Evolutionary conservation across 768 basidiomycete species (phyloP).

Genomic region (Leccinum arenicola): DNA sequence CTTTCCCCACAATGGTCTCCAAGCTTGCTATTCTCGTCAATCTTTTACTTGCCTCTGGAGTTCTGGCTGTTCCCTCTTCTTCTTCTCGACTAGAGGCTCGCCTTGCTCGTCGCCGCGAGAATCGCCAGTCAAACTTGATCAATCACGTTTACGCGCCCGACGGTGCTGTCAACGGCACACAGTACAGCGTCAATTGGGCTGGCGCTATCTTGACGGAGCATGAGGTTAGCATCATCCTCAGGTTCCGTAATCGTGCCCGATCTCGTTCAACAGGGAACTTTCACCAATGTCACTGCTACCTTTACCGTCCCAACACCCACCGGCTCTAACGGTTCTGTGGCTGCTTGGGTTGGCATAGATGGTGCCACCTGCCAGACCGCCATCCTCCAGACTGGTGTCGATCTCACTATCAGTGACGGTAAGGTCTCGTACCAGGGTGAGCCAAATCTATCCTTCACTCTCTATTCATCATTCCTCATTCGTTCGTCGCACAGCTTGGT

Average conservation of each 20-base stretch:
- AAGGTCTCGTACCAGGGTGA: too few species aligned
- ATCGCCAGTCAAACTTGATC: neutral
- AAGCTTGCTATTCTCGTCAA: neutral
- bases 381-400: too few species aligned
- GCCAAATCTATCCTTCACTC: too few species aligned
- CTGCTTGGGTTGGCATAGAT: neutral
- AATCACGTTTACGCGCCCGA: neutral
- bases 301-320: neutral
- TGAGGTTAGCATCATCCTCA: too few species aligned
- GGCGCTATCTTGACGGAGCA: neutral
- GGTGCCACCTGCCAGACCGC: neutral
- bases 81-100: neutral
- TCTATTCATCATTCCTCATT: too few species aligned
- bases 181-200: conserved; percentile 22
- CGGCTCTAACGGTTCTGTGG: neutral
- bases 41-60: neutral
- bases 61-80: neutral
- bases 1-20: neutral
- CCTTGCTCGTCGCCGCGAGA: too few species aligned
- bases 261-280: neutral
- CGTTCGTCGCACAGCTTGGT: too few species aligned
- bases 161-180: neutral
- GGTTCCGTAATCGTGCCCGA: too few species aligned
- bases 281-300: too few species aligned
- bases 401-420: too few species aligned